Base-by-base conservation (phyloP, 2,329 filamentous ascomycete genomes). In the Tolypocladium amazonense region DNA sequence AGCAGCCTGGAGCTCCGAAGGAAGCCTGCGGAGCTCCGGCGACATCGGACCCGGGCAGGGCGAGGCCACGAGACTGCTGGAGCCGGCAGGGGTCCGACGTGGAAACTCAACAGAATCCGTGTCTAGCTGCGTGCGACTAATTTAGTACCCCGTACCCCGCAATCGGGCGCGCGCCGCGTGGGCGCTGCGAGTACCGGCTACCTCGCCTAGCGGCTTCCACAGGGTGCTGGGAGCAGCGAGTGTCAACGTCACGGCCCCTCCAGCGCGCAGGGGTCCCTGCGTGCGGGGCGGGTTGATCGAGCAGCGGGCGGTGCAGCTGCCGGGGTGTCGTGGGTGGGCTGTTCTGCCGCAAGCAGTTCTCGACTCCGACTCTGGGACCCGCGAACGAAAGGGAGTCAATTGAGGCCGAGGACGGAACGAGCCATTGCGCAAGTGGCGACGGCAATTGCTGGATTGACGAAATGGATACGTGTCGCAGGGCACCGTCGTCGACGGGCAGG, bases 61-160 rank as follows among this genome's bases (percentile, higher is more conserved):
- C 27, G 50, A 53, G 47, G 27, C 50, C 30, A 53, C 50, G 50
- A 53, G 50, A 53, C 47, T 1, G 50, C 47, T n/a, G 14, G 14
- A 27, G 27, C 27, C 27, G 27, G 47, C 43, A 30, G 47, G 15
- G 47, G 27, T 52, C 15, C 25, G 47, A 33, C 1, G 47, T 33
- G 47, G 47, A 52, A 50, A 4, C 47, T n/a, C 47, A 52, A 52
- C 47, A 52, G 47, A 52, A 33, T 52, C n/a, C n/a, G n/a, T n/a
- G n/a, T n/a, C n/a, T n/a, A n/a, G n/a, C n/a, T n/a, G n/a, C n/a
- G n/a, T n/a, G n/a, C n/a, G n/a, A n/a, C n/a, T n/a, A n/a, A n/a
- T 52, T 30, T 30, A 30, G 64, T 67, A 67, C 66, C 61, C 62
- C 65, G 61, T 62, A 65, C 66, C 65, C 66, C 66, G 64, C 66